A percentile compares a stretch with the other conserved stretches of the same genome.
phyloP scores from a whole-genome alignment of 805 yeast species.

The Saturnispora sekii region DNA sequence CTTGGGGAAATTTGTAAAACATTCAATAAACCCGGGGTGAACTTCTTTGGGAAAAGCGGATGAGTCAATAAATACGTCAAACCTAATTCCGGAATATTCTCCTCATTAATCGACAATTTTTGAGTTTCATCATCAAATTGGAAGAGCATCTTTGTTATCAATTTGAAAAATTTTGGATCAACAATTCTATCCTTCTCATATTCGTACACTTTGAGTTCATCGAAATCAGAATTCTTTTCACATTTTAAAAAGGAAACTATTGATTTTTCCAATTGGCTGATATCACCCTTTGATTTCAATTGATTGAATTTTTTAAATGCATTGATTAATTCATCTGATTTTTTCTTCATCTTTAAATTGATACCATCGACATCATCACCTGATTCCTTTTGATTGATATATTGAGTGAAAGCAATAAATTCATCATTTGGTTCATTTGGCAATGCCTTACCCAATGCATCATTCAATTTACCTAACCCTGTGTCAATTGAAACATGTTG shows the following conservation, averaged over 20 bases:
- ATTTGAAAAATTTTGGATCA: slow-evolving; percentile 45
- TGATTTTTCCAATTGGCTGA: slow-evolving; percentile 23
- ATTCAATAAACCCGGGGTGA: slow-evolving; percentile 45
- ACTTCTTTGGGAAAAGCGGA: slow-evolving; percentile 67
- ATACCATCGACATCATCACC: slow-evolving; percentile 18
- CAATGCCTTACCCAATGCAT: slow-evolving; percentile 59
- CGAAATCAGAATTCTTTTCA: slow-evolving; percentile 4
- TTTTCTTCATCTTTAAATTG: slow-evolving; percentile 14
- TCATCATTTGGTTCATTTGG: slow-evolving; percentile 12
- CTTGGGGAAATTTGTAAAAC: slow-evolving; percentile 44
- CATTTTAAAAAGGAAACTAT: slow-evolving; percentile 25
- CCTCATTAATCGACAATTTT: slow-evolving; percentile 15
- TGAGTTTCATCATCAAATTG: slow-evolving; percentile 20
- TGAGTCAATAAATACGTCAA: slow-evolving; percentile 74
- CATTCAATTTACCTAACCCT: slow-evolving; percentile 60
- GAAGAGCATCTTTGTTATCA: slow-evolving; percentile 31
- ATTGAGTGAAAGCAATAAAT: slow-evolving; percentile 10
- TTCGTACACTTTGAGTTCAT: slow-evolving; percentile 38
- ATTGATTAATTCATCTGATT: slow-evolving; percentile 20
- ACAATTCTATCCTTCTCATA: slow-evolving; percentile 57
- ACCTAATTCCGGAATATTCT: slow-evolving; percentile 44
- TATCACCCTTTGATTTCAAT: slow-evolving; percentile 18
- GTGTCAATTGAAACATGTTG: slow-evolving; percentile 43
- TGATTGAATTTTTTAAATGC: slow-evolving; percentile 22
- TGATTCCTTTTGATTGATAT: slow-evolving; percentile 19